phyloP scores from a whole-genome alignment of 345 rosid genomes.

The Syzygium grande region DNA sequence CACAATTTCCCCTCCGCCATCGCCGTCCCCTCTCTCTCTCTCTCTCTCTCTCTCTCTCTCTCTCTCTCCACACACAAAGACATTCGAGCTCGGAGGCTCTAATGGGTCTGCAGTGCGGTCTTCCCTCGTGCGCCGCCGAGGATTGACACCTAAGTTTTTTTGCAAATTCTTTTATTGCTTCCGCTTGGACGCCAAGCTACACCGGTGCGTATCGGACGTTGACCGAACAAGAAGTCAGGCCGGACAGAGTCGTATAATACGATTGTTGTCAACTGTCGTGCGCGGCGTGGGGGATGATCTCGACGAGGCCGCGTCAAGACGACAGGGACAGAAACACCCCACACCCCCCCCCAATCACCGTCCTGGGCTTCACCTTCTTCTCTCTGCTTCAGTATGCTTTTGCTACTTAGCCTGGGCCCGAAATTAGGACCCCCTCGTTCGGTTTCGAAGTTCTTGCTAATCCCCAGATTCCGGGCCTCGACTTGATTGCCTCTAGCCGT shows the following conservation, averaged over 20 bases:
- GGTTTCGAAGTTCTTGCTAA: neutral
- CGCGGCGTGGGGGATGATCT: neutral
- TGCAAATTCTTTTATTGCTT: neutral
- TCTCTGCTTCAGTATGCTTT: neutral
- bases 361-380: neutral
- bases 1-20: neutral
- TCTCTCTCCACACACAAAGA: neutral
- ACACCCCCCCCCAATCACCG: too few species aligned
- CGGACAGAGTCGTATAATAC: neutral
- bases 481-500: too few species aligned
- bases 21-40: neutral
- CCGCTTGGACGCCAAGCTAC: neutral
- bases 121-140: neutral
- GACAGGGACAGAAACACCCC: neutral
- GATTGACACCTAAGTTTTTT: neutral
- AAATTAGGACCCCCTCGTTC: neutral
- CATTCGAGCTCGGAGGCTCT: neutral
- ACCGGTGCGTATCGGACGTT: neutral
- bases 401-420: neutral
- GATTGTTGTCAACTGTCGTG: too few species aligned
- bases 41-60: neutral
- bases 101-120: neutral
- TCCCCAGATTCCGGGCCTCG: too few species aligned
- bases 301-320: neutral
- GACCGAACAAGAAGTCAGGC: neutral